Base-by-base conservation (phyloP, 352 stramenopile species). In the Globisporangium iwayamae region DNA sequence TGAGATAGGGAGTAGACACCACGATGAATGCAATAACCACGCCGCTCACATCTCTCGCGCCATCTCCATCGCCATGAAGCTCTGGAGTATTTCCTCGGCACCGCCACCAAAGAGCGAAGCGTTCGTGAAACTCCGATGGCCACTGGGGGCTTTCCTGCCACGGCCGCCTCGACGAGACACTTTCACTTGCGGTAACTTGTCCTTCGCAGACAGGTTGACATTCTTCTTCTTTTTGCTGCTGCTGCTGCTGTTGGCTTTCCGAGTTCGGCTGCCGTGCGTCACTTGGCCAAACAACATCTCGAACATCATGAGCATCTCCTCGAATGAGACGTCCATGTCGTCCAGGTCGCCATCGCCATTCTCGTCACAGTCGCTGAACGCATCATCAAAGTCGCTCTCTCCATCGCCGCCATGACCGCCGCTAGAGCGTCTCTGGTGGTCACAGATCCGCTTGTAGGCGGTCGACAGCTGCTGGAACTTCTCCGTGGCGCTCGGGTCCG, bases 251-350 rank as follows among this genome's bases (percentile, higher is more conserved):
- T 30, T 53, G 9, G 50, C 11, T 28, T 20, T 14, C 14, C n/a
- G 30, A 7, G 28, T 30, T 14, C 3, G 38, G 14, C 18, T 57
- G 47, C 39, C 2, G 32, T 55, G 52, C 11, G n/a, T 55, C 16
- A 36, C 52, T 36, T 47, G 52, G 55, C 73, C 73, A 67, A 90
- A 90, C 66, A 90, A 65, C 77, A 90, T 85, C 60, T 90, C 69
- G 38, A 90, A 90, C 81, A 90, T 87, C 65, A 80, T 78, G 41
- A 90, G 77, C 81, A 90, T 90, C 51, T 89, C 79, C 6, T 89
- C 79, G 46, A 88, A 77, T 28, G 81, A 83, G 43, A 76, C 67
- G 52, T 79, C 68, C 28, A 82, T 60, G 36, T 78, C 71, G 34
- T 76, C 69, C n/a, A 72, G 45, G 54, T 76, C 67, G 3, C 64